Conservation (phyloP, 1,284 basidiomycete species). For the Microbotryum intermedium region DNA sequence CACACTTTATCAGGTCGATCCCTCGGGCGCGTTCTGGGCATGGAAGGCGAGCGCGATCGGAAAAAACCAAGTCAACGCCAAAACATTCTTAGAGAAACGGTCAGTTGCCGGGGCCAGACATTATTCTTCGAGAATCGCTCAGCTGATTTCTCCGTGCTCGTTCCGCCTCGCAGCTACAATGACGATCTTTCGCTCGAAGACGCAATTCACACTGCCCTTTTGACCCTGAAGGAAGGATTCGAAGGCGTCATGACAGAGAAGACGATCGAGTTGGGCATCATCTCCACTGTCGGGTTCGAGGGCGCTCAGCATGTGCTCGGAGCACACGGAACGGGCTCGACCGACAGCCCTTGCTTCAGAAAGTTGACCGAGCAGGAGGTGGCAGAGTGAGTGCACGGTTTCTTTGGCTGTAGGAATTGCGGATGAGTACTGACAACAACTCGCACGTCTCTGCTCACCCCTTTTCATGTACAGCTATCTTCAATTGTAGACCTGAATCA, state of each 20-base stretch:
- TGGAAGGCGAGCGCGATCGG: constrained; percentile 99
- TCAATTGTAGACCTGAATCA: too few species aligned
- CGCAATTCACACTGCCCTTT: constrained; percentile 96
- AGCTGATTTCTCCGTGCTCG: neutral
- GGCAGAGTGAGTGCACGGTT: constrained; percentile 52
- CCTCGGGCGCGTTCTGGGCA: constrained; percentile 97
- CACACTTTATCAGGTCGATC: constrained; percentile 95
- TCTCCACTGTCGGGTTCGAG: constrained; percentile 71
- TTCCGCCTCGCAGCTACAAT: constrained; percentile 64
- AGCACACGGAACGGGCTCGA: constrained; percentile 57
- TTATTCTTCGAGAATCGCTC: neutral
- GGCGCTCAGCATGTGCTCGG: constrained; percentile 45
- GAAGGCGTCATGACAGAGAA: constrained; percentile 99
- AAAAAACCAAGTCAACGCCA: constrained; percentile 99
- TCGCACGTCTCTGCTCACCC: too few species aligned
- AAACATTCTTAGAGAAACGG: constrained; percentile 98
- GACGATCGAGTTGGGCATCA: constrained; percentile 96
- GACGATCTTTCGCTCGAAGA: constrained; percentile 98
- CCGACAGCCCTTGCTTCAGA: constrained; percentile 75
- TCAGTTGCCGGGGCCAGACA: constrained; percentile 41
- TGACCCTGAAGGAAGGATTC: constrained; percentile 85
- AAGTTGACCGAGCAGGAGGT: constrained; percentile 92
- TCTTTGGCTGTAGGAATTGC: neutral
- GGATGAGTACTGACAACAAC: too few species aligned
- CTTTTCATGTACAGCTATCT: too few species aligned